phyloP scores from a whole-genome alignment of 1,284 basidiomycete species.

The Naganishia albida region DNA sequence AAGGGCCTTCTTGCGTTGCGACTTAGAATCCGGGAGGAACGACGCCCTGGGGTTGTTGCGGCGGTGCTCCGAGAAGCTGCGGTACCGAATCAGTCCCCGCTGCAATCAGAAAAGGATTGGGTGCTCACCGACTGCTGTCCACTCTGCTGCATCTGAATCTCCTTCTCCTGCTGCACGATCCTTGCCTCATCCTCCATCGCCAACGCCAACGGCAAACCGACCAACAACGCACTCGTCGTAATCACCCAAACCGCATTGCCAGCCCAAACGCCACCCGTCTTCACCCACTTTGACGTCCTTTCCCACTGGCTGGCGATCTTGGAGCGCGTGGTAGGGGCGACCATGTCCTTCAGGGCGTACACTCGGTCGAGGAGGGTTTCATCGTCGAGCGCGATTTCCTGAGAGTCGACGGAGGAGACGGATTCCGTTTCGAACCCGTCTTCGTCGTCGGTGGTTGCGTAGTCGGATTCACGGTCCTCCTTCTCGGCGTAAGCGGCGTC shows the following conservation, averaged over 20 bases:
- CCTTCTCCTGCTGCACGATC: slow-evolving; percentile 90
- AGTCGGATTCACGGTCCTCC: slow-evolving; percentile 46
- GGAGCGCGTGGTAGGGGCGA: slow-evolving; percentile 84
- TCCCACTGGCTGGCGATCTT: slow-evolving; percentile 65
- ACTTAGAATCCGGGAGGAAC: slow-evolving; percentile 51
- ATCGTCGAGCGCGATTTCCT: slow-evolving; percentile 40
- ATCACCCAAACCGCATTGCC: slow-evolving; percentile 93
- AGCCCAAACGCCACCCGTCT: slow-evolving; percentile 65
- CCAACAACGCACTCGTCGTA: slow-evolving; percentile 88
- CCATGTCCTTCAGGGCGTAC: slow-evolving; percentile 89
- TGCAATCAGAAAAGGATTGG: too few relatives aligned
- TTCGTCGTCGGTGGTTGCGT: slow-evolving; percentile 6
- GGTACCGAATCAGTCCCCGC: neutral
- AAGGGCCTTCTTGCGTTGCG: neutral
- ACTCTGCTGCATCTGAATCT: slow-evolving; percentile 88
- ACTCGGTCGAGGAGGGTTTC: slow-evolving; percentile 90
- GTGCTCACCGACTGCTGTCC: slow-evolving; percentile 79
- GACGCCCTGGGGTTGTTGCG: slow-evolving; percentile 43
- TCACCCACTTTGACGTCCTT: slow-evolving; percentile 61
- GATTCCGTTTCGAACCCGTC: slow-evolving; percentile 44
- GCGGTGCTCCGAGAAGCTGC: slow-evolving; percentile 42
- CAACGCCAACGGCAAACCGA: slow-evolving; percentile 89
- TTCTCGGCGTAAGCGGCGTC: slow-evolving; percentile 41
- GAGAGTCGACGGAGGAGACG: slow-evolving; percentile 38
- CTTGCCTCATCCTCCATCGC: slow-evolving; percentile 94